A percentile compares a stretch with the other conserved stretches of the same genome.
These are phyloP conservation scores for Cladobotryum mycophilum DNA, from an alignment of 2,329 filamentous ascomycete genomes.

Conservation along the genomic window DNA sequence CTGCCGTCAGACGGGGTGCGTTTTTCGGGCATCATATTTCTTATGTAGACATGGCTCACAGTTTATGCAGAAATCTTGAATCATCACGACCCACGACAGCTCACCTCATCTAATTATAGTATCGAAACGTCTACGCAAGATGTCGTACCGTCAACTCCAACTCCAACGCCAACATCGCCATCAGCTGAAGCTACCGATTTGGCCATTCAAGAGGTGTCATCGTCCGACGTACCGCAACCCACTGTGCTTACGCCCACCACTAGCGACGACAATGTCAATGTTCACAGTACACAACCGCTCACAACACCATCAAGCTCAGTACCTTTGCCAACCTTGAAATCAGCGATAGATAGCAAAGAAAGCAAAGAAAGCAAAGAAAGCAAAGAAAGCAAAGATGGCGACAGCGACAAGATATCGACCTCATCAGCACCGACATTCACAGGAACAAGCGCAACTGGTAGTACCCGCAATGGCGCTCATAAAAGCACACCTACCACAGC, in stretches of 20 bases:
- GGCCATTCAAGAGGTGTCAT: too few species aligned
- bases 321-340: too few species aligned
- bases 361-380: background rate
- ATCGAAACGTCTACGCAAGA: too few species aligned
- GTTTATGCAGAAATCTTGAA: conserved; percentile 1
- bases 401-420: background rate
- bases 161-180: too few species aligned
- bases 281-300: too few species aligned
- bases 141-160: too few species aligned
- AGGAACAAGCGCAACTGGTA: background rate
- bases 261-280: too few species aligned
- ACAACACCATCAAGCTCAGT: too few species aligned
- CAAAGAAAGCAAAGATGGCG: background rate
- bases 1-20: conserved; percentile 13
- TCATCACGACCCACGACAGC: background rate
- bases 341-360: too few species aligned
- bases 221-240: too few species aligned
- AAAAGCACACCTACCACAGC: background rate
- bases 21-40: background rate
- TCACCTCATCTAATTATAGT: background rate
- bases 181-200: too few species aligned
- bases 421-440: background rate
- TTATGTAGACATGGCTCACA: background rate
- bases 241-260: too few species aligned
- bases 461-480: background rate